These are phyloP conservation scores for Aspergillus vadensis DNA, from an alignment of 2,329 filamentous ascomycete species.

Conservation along the genomic window DNA sequence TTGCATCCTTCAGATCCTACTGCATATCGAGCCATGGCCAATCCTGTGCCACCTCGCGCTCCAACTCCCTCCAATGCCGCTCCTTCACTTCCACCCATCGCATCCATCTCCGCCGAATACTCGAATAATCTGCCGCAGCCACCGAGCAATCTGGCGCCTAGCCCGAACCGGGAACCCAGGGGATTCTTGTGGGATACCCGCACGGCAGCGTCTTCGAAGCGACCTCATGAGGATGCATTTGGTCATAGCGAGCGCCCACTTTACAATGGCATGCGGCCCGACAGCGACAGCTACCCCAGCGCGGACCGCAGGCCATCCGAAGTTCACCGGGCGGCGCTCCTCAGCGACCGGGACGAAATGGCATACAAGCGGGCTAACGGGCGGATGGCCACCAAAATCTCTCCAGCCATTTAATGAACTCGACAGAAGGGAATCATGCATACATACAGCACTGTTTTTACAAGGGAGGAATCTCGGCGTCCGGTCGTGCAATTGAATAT, in stretches of 20 bases:
- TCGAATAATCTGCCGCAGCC: slow-evolving; percentile 24
- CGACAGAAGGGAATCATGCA: neutral
- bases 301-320: slow-evolving; percentile 30
- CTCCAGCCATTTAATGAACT: slow-evolving; percentile 25
- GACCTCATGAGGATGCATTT: slow-evolving; percentile 41
- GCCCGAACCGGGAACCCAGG: slow-evolving; percentile 26
- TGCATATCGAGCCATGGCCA: slow-evolving; percentile 44
- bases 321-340: slow-evolving; percentile 27
- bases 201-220: slow-evolving; percentile 23
- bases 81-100: slow-evolving; percentile 42
- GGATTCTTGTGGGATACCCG: neutral
- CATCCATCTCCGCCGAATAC: slow-evolving; percentile 36
- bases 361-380: slow-evolving; percentile 42
- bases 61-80: slow-evolving; percentile 30
- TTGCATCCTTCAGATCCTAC: slow-evolving; percentile 41
- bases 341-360: slow-evolving; percentile 31
- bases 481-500: slow-evolving; percentile 9
- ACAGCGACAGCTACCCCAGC: slow-evolving; percentile 29
- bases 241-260: slow-evolving; percentile 44
- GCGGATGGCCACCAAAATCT: slow-evolving; percentile 35
- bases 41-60: slow-evolving; percentile 23
- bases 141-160: slow-evolving; percentile 26
- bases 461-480: slow-evolving; percentile 25
- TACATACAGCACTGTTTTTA: slow-evolving; percentile 10
- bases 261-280: slow-evolving; percentile 49